Percentiles rank a stretch among this genome's conserved stretches.
These are phyloP conservation scores for Basipetospora sp. DNA, from an alignment of 2,329 filamentous ascomycete genomes.

Conservation along the genomic window DNA sequence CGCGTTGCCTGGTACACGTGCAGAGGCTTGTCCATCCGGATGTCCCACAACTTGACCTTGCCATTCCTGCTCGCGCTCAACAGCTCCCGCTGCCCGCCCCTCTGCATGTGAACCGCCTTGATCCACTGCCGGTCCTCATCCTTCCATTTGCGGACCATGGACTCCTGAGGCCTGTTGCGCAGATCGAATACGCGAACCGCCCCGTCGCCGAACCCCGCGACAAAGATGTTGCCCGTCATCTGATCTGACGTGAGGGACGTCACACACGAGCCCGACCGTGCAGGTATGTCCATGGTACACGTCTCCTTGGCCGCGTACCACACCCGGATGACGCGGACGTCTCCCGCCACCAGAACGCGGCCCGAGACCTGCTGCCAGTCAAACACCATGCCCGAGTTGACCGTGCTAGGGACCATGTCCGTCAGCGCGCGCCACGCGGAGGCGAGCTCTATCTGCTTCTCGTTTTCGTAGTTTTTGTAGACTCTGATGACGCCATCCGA, in stretches of 20 bases:
- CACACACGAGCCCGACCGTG: conserved; percentile 85
- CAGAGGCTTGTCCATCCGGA: conserved; percentile 68
- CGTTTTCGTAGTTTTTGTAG: conserved; percentile 78
- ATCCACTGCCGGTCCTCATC: conserved; percentile 88
- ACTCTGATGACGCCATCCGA: conserved; percentile 90
- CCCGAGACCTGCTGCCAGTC: conserved; percentile 99
- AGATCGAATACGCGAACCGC: conserved; percentile 90
- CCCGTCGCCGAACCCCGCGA: conserved; percentile 91
- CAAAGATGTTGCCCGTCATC: conserved; percentile 91
- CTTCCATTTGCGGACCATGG: conserved; percentile 94
- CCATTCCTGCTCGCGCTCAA: conserved; percentile 83
- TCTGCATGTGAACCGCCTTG: conserved; percentile 90
- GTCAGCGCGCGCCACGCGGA: conserved; percentile 84
- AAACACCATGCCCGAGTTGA: conserved; percentile 89
- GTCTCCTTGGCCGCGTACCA: conserved; percentile 93
- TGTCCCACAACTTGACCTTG: conserved; percentile 91
- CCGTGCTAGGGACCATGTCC: conserved; percentile 84
- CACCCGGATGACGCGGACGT: conserved; percentile 85
- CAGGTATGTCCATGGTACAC: conserved; percentile 84
- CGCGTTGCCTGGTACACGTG: conserved; percentile 60
- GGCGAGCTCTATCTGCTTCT: conserved; percentile 64
- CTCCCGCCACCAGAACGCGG: conserved; percentile 84
- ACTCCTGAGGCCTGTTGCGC: conserved; percentile 65
- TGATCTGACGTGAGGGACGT: conserved; percentile 93
- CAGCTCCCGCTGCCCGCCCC: conserved; percentile 81